Base-by-base conservation (phyloP, 306 rosid species). In the Alnus glutinosa region DNA sequence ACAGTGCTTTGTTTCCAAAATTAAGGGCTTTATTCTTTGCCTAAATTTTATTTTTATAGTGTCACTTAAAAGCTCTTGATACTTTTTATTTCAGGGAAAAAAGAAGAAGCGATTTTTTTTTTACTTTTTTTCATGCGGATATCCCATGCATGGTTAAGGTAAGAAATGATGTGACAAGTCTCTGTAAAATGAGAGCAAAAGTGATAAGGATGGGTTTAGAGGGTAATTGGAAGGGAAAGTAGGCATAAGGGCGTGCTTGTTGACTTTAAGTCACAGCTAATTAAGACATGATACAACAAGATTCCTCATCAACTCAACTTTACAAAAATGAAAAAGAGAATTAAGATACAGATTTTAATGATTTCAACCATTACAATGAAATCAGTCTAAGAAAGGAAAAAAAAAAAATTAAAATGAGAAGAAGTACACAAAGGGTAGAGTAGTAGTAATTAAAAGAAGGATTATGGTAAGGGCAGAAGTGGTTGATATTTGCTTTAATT, bases 301-400 rank as follows among this genome's bases (percentile, higher is more conserved):
- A 28, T 73, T 34, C 51, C 77, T n/a, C 36, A 51, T 73, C 76
- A 15, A 15, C 23, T 54, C 16, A 71, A 51, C 63, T 73, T 36
- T 73, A 73, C 61, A 73, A 55, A n/a, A 51, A 32, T 12, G 14
- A 11, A 63, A 23, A 54, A 42, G 46, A 4, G 28, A 63, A 19
- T 28, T 19, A 82, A 28, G 55, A n/a, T 68, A 82, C 61, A 85
- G 51, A 74, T 76, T 55, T 52, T 55, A 70, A 75, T 77, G 87
- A 80, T 72, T 73, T 80, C 37, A 72, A 76, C 71, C 78, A 80
- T 8, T 71, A 71, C 62, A 48, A 15, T 54, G 76, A 70, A 59
- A 32, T 50, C 61, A 58, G 3, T 42, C 46, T 64, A 0, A 9
- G 10, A 23, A 9, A 12, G 10, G 15, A 49, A 28, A 30, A 36